phyloP scores from a whole-genome alignment of 345 rosid genomes.

The Eucalyptus brandiana region DNA sequence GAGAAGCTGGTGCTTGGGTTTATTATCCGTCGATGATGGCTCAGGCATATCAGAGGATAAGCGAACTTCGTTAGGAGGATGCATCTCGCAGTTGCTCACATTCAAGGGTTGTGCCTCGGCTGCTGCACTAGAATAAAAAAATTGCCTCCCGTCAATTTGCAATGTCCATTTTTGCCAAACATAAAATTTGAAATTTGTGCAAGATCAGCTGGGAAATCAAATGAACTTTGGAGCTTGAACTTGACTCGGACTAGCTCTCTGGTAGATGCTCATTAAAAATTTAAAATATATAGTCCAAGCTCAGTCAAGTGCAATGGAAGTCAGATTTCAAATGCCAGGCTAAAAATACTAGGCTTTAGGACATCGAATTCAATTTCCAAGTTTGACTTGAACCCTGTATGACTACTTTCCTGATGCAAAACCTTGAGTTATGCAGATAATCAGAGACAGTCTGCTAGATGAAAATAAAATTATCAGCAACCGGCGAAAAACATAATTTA shows the following conservation, averaged over 20 bases:
- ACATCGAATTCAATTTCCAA: not conserved
- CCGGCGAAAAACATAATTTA: not conserved
- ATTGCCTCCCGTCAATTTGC: not conserved
- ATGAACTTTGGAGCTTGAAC: not conserved
- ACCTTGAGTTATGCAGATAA: not conserved
- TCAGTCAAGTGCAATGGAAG: not conserved
- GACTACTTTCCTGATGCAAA: not conserved
- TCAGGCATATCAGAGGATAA: constrained; percentile 28
- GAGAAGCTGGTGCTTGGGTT: constrained; percentile 35
- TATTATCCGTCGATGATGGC: constrained; percentile 10
- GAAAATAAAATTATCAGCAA: not conserved
- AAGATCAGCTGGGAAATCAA: not conserved
- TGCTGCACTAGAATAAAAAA: constrained; percentile 15
- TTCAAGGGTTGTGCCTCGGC: constrained; percentile 49
- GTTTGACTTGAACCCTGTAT: not conserved
- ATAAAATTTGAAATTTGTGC: not conserved
- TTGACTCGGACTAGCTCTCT: not conserved
- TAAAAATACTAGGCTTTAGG: not conserved
- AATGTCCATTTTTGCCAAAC: not conserved
- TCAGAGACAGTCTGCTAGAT: not conserved
- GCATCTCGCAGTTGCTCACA: constrained; percentile 57
- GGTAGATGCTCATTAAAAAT: not conserved
- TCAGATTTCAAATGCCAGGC: not conserved
- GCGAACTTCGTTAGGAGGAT: constrained; percentile 41
- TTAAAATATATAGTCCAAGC: no score